A percentile compares a stretch with the other conserved stretches of the same genome.
Evolutionary conservation across 1,139 yeast species (phyloP).

Genomic region (Pichia sp.): DNA sequence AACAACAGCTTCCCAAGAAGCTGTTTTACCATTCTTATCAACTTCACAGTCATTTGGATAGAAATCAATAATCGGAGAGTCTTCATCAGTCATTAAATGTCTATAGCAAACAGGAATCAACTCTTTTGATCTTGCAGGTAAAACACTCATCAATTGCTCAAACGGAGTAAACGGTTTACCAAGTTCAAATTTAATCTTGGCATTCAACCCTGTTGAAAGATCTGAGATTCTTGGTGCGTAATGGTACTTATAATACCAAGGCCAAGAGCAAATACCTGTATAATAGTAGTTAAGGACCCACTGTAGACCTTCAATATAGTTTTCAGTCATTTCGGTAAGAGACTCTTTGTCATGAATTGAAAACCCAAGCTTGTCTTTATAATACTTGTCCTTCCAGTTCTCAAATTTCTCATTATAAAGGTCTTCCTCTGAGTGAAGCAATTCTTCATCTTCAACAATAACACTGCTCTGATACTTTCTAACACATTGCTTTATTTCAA

Average conservation of each 20-base stretch:
- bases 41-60: constrained; percentile 87
- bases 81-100: constrained; percentile 81
- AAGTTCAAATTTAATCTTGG: constrained; percentile 55
- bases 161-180: constrained; percentile 87
- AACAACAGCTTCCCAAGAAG: constrained; percentile 99
- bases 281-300: constrained; percentile 93
- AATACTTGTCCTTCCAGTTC: constrained; percentile 79
- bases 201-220: constrained; percentile 62
- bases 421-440: constrained; percentile 56
- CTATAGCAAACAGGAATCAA: constrained; percentile 78
- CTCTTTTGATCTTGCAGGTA: constrained; percentile 85
- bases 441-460: constrained; percentile 55
- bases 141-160: constrained; percentile 96
- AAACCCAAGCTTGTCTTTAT: constrained; percentile 70
- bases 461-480: constrained; percentile 73
- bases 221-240: constrained; percentile 94
- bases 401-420: constrained; percentile 71
- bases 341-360: constrained; percentile 55
- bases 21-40: constrained; percentile 92
- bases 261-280: constrained; percentile 90
- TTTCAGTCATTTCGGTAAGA: constrained; percentile 62
- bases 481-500: constrained; percentile 42
- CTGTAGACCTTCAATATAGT: constrained; percentile 88
- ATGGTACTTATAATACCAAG: constrained; percentile 86
- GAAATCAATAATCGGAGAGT: constrained; percentile 84